Base-by-base conservation (phyloP, 1,284 basidiomycete species). In the Stygiomarasmius scandens region DNA sequence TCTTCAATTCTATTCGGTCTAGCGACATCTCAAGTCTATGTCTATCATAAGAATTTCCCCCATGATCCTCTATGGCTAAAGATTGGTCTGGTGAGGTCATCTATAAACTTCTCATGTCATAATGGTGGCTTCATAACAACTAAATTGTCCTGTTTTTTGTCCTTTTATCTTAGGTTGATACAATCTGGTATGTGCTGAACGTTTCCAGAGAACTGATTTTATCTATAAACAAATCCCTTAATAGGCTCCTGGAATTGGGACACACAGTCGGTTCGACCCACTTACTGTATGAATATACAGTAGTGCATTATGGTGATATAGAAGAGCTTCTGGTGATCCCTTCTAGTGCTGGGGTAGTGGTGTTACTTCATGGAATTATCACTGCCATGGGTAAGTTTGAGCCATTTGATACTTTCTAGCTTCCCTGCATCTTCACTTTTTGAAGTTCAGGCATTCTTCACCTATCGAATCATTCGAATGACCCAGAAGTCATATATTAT, bases 1-100 rank as follows among this genome's bases (percentile, higher is more conserved):
- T 44, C 55, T 9, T 38, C 49, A 9, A 41, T 52, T n/a, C 34
- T 56, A 16, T 50, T 56, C 25, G 55, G 55, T 23, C 29, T 56
- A 25, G 55, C 52, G 10, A 56, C 55, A 23, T 29, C 24, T 27
- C 55, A 56, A 27, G 55, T 56, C 44, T 56, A 56, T 32, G n/a
- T 50, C 32, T 56, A 56, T 24, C 49, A 52, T 29, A 50, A 49
- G 29, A 56, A 52, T 11, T 56, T 56, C 24, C 55, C 55, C 19
- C 44, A 52, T 16, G 55, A 56, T 20, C 49, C 36, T 19, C 34
- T 52, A 3, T 38, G 48, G 43, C 49, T 56, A 25, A 49, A 52
- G 24, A 12, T 46, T n/a, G 49, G 51, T 44, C 19, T 56, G 49
- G 55, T 56, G 49, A 9, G 55, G 29, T 32, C 12, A 32, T 32